Conservation (phyloP, 345 rosid species). For the Salix koriyanagi region DNA sequence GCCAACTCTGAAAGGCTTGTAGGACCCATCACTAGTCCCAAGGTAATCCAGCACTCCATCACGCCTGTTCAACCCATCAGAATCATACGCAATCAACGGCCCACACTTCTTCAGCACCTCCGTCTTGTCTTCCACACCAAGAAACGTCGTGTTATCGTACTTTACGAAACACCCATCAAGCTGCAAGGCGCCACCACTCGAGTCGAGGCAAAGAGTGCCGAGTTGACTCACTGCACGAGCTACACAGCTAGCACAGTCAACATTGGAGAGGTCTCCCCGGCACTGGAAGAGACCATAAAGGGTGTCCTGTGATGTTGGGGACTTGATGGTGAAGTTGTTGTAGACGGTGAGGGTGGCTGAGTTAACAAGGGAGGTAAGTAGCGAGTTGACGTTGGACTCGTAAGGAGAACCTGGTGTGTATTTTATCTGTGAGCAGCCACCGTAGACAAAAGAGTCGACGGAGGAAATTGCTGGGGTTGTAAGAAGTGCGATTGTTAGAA, state of each 20-base stretch:
- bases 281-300: constrained; percentile 34
- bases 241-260: constrained; percentile 22
- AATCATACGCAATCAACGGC: constrained; percentile 9
- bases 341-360: constrained; percentile 26
- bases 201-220: constrained; percentile 21
- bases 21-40: constrained; percentile 18
- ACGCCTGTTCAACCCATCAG: constrained; percentile 17
- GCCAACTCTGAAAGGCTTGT: constrained; percentile 21
- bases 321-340: constrained; percentile 24
- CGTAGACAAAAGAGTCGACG: constrained; percentile 20
- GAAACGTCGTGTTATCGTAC: constrained; percentile 25
- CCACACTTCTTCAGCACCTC: constrained; percentile 26
- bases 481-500: constrained; percentile 4
- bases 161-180: constrained; percentile 29
- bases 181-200: constrained; percentile 30
- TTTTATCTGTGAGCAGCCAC: constrained; percentile 24
- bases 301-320: constrained; percentile 12
- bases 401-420: constrained; percentile 23
- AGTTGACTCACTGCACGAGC: constrained; percentile 22
- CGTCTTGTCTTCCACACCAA: constrained; percentile 28
- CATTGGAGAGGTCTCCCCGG: constrained; percentile 29
- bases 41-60: constrained; percentile 24
- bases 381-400: constrained; percentile 28
- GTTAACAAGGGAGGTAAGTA: constrained; percentile 29
- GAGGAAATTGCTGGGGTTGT: constrained; percentile 14